Evolutionary conservation across 2,329 filamentous ascomycete species (phyloP).

Genomic region (Juglanconis sp.): DNA sequence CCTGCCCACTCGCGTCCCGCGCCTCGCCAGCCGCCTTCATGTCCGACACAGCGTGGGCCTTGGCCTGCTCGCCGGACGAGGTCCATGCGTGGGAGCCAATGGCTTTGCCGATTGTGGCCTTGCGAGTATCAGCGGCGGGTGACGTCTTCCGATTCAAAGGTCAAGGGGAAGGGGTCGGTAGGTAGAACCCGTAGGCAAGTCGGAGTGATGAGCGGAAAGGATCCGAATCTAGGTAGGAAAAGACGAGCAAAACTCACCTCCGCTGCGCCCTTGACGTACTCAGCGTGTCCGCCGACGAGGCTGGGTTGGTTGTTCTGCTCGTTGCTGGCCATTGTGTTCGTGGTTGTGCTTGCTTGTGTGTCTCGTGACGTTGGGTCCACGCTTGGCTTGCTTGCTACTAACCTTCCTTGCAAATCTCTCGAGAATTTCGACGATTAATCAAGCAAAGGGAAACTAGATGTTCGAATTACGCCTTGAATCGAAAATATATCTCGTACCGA

Average conservation of each 20-base stretch:
- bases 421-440: not conserved
- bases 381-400: not conserved
- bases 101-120: constrained; percentile 59
- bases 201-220: not conserved
- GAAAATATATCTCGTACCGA: no score
- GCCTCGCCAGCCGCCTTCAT: constrained; percentile 60
- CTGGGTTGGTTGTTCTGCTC: constrained; percentile 45
- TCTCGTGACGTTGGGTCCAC: not conserved
- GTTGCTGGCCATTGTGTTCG: constrained; percentile 13
- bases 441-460: not conserved
- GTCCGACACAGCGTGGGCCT: constrained; percentile 56
- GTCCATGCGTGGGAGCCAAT: constrained; percentile 64
- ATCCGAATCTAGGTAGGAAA: not conserved
- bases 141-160: no score
- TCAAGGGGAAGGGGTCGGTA: not conserved
- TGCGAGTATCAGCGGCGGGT: not conserved
- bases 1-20: constrained; percentile 50
- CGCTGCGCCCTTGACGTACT: constrained; percentile 66
- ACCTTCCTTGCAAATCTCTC: not conserved
- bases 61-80: constrained; percentile 60
- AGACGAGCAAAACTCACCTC: constrained; percentile 45
- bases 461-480: not conserved
- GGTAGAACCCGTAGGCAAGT: no score
- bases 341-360: not conserved
- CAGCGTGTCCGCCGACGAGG: constrained; percentile 60